Evolutionary conservation across 257 asterid species (phyloP).

Genomic region (Solanum rostratum): DNA sequence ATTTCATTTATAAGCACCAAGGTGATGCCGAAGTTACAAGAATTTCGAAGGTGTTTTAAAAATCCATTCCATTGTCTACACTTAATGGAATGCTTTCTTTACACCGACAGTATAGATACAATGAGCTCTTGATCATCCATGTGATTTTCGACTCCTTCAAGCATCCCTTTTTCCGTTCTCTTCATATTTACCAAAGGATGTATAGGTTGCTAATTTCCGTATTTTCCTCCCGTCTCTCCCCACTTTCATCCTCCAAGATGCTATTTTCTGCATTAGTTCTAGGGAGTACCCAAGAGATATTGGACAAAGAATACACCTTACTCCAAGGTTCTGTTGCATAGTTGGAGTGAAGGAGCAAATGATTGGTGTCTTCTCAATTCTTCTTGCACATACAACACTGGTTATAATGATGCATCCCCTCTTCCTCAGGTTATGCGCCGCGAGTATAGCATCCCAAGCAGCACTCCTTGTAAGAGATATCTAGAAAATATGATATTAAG

Average conservation of each 20-base stretch:
- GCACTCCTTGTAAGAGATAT: slow-evolving; percentile 5
- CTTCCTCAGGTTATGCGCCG: slow-evolving; percentile 8
- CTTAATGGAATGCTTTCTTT: slow-evolving; percentile 1
- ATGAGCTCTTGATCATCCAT: neutral
- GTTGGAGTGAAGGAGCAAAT: slow-evolving; percentile 3
- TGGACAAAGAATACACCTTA: neutral
- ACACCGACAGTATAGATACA: neutral
- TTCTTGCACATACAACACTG: neutral
- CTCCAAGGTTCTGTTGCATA: neutral
- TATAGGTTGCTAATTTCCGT: neutral
- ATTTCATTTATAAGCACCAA: neutral
- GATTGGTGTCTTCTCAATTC: slow-evolving; percentile 4
- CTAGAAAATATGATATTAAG: slow-evolving; percentile 3
- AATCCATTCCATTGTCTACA: neutral
- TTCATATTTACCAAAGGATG: neutral
- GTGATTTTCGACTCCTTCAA: neutral
- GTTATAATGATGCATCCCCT: slow-evolving; percentile 1
- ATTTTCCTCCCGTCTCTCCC: neutral
- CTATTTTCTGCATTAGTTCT: neutral
- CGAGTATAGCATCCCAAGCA: slow-evolving; percentile 6
- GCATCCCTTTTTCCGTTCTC: neutral
- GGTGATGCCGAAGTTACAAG: slow-evolving; percentile 2
- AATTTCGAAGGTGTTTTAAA: neutral
- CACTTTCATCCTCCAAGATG: neutral
- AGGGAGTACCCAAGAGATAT: neutral